phyloP scores from a whole-genome alignment of 1,139 yeast genomes.

The Yamadazyma taylorii region DNA sequence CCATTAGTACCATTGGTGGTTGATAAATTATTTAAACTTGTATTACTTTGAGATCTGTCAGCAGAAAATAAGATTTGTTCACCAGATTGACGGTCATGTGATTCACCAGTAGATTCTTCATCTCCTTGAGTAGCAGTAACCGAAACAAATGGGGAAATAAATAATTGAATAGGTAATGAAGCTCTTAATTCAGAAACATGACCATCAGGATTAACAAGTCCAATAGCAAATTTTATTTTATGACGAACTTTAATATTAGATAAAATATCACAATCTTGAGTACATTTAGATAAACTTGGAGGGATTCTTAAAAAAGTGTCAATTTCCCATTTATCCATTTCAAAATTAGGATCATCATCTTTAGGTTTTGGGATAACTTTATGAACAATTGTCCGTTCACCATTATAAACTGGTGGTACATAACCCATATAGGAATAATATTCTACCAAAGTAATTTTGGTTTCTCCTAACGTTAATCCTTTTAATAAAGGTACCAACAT shows the following conservation, averaged over 20 bases:
- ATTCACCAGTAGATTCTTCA: constrained; percentile 10
- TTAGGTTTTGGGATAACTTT: constrained; percentile 34
- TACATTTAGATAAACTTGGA: constrained; percentile 65
- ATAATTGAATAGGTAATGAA: constrained; percentile 64
- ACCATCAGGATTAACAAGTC: constrained; percentile 68
- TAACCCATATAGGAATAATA: constrained; percentile 62
- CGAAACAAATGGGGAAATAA: constrained; percentile 81
- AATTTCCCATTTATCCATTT: constrained; percentile 76
- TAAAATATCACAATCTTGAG: constrained; percentile 79
- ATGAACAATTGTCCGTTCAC: constrained; percentile 56
- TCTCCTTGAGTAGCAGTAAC: constrained; percentile 23
- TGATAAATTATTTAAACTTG: constrained; percentile 30
- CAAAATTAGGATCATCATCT: constrained; percentile 43
- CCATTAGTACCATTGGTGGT: constrained; percentile 13
- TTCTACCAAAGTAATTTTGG: constrained; percentile 68
- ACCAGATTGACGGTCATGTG: constrained; percentile 7
- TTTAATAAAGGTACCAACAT: constrained; percentile 77
- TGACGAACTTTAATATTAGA: constrained; percentile 67
- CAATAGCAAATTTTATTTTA: constrained; percentile 64
- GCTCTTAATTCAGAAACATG: constrained; percentile 79
- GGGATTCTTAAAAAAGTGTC: constrained; percentile 64
- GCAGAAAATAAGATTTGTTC: constrained; percentile 37
- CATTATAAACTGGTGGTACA: constrained; percentile 51
- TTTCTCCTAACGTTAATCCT: constrained; percentile 74
- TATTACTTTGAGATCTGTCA: constrained; percentile 27